A percentile compares a stretch with the other conserved stretches of the same genome.
phyloP scores from a whole-genome alignment of 306 rosid species.

The Prunus padus region DNA sequence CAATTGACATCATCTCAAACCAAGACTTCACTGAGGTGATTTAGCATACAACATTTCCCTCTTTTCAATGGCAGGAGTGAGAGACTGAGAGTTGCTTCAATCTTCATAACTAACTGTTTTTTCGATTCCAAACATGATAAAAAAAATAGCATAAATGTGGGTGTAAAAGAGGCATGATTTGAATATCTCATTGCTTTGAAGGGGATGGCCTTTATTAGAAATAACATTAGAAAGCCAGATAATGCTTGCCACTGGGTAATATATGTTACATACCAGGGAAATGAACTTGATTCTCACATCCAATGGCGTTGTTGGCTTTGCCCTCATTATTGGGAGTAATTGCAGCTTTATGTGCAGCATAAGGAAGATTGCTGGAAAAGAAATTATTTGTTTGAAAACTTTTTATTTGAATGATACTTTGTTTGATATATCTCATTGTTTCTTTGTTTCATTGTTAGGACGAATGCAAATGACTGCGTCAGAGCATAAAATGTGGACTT shows the following conservation, averaged over 20 bases:
- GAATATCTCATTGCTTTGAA: constrained; percentile 16
- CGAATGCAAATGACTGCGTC: constrained; percentile 98
- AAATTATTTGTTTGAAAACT: background rate
- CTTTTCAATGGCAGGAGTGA: background rate
- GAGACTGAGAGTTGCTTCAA: background rate
- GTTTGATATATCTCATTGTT: constrained; percentile 16
- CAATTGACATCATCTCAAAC: constrained; percentile 93
- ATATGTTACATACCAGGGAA: constrained; percentile 1
- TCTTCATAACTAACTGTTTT: background rate
- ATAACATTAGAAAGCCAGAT: constrained; percentile 10
- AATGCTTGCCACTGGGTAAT: background rate
- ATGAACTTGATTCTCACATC: constrained; percentile 9
- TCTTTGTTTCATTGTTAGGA: constrained; percentile 48
- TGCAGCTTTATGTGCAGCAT: background rate
- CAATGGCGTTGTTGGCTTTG: constrained; percentile 8
- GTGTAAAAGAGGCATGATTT: constrained; percentile 9
- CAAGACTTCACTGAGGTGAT: constrained; percentile 99
- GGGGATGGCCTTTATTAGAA: constrained; percentile 5
- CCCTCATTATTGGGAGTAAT: background rate
- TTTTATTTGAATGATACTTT: constrained; percentile 11
- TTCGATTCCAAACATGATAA: background rate
- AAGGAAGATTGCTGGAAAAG: background rate
- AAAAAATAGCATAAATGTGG: constrained; percentile 16
- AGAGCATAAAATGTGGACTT: constrained; percentile 97
- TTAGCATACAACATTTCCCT: constrained; percentile 16